Percentiles rank a stretch among this genome's conserved stretches.
phyloP scores from a whole-genome alignment of 2,329 filamentous ascomycete species.

The Aspergillus costaricaensis region DNA sequence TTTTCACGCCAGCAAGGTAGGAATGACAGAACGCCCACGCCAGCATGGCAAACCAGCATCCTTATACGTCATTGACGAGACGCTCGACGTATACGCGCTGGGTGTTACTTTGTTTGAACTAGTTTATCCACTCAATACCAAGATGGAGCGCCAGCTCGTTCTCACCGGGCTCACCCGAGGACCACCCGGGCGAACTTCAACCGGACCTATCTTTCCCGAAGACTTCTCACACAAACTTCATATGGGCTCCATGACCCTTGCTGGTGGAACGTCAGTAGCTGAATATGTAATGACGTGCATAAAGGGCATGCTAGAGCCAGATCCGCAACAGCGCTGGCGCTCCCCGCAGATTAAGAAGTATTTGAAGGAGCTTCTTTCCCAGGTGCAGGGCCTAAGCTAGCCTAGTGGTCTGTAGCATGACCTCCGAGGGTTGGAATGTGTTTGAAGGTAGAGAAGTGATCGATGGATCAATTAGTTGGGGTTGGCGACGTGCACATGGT shows the following conservation, averaged over 20 bases:
- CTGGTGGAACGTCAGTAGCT: conserved; percentile 32
- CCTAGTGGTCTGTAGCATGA: too few relatives aligned
- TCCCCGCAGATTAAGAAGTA: conserved; percentile 39
- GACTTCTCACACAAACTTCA: conserved; percentile 44
- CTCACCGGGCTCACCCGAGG: conserved; percentile 43
- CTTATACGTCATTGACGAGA: conserved; percentile 47
- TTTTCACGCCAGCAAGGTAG: conserved; percentile 13
- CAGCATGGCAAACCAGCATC: conserved; percentile 16
- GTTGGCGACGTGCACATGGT: too few relatives aligned
- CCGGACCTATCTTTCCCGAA: conserved; percentile 32
- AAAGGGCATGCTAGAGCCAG: conserved; percentile 44
- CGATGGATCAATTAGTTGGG: too few relatives aligned
- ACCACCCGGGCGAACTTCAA: background rate
- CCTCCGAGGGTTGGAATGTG: too few relatives aligned
- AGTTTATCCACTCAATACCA: conserved; percentile 56
- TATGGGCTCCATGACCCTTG: conserved; percentile 28
- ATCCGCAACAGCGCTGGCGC: conserved; percentile 39
- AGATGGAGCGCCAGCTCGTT: conserved; percentile 50
- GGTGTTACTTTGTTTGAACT: conserved; percentile 66
- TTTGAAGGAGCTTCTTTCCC: conserved; percentile 33
- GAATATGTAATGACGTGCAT: conserved; percentile 42
- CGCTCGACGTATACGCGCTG: conserved; percentile 63
- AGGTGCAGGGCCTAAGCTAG: conserved; percentile 12
- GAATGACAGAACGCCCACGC: background rate
- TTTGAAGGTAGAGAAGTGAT: too few relatives aligned